phyloP scores from a whole-genome alignment of 2,329 filamentous ascomycete species.

The Colletotrichum euphorbiae region DNA sequence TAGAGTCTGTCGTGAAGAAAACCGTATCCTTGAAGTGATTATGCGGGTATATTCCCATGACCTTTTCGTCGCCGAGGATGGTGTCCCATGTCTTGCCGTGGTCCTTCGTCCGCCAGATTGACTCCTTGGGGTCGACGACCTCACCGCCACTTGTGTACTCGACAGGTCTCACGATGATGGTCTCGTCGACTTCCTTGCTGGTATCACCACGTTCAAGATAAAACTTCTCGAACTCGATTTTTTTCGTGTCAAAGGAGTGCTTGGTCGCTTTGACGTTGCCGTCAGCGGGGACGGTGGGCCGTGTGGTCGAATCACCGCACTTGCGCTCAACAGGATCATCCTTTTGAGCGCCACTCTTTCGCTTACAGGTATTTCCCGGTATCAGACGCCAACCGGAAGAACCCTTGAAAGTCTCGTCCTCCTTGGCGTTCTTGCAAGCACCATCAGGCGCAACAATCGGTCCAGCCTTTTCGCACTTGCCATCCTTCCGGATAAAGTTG shows the following conservation, averaged over 20 bases:
- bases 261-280: conserved; percentile 74
- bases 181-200: conserved; percentile 77
- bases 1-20: conserved; percentile 80
- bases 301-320: conserved; percentile 71
- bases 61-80: conserved; percentile 75
- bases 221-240: conserved; percentile 64
- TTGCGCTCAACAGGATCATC: conserved; percentile 79
- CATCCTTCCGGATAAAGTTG: conserved; percentile 78
- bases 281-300: conserved; percentile 64
- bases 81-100: conserved; percentile 89
- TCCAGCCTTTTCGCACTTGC: conserved; percentile 72
- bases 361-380: conserved; percentile 81
- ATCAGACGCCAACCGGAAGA: conserved; percentile 94
- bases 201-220: conserved; percentile 84
- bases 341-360: conserved; percentile 70
- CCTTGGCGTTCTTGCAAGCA: conserved; percentile 73
- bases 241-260: conserved; percentile 71
- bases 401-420: conserved; percentile 81
- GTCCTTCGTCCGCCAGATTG: conserved; percentile 80
- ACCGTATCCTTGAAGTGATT: conserved; percentile 84
- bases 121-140: conserved; percentile 57
- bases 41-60: conserved; percentile 81
- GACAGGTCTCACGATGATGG: conserved; percentile 66
- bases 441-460: conserved; percentile 75
- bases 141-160: conserved; percentile 46